Conservation (phyloP, 371 early-diverging fungal species). For the Haplosporangium sp. region DNA sequence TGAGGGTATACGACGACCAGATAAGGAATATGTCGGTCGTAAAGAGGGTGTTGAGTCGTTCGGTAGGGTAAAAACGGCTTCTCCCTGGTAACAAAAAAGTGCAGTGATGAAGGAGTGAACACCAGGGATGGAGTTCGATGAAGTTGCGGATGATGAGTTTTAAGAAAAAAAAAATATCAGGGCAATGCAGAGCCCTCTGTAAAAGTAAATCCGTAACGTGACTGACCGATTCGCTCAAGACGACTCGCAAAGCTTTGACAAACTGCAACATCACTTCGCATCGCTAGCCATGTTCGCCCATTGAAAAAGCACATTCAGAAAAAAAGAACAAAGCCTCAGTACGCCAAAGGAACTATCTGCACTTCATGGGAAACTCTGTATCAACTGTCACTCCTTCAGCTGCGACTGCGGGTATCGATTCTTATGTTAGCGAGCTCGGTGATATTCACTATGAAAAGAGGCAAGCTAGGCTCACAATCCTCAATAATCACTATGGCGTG, state of each 20-base stretch:
- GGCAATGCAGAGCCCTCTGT: not conserved
- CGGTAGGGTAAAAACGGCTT: no score
- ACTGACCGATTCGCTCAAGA: no score
- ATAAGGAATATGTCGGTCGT: no score
- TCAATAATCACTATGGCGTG: no score
- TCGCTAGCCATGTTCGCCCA: no score
- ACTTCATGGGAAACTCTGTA: conserved; percentile 74
- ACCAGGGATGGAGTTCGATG: conserved; percentile 3
- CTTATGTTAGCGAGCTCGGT: conserved; percentile 76
- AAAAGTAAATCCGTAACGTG: no score
- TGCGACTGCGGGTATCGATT: conserved; percentile 75
- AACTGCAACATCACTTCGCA: no score
- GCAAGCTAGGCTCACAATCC: conserved; percentile 37
- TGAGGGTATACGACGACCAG: no score
- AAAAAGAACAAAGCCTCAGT: not conserved
- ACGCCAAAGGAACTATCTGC: not conserved
- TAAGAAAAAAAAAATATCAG: conserved; percentile 7
- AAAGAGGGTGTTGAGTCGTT: no score
- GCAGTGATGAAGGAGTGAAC: not conserved
- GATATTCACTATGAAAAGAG: conserved; percentile 81
- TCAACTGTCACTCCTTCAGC: conserved; percentile 69
- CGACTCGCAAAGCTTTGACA: no score
- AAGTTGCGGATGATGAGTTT: conserved; percentile 3
- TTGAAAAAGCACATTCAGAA: not conserved
- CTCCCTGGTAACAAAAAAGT: not conserved